These are phyloP conservation scores for Ophiocordyceps robertsii DNA, from an alignment of 2,329 filamentous ascomycete species.

Conservation along the genomic window DNA sequence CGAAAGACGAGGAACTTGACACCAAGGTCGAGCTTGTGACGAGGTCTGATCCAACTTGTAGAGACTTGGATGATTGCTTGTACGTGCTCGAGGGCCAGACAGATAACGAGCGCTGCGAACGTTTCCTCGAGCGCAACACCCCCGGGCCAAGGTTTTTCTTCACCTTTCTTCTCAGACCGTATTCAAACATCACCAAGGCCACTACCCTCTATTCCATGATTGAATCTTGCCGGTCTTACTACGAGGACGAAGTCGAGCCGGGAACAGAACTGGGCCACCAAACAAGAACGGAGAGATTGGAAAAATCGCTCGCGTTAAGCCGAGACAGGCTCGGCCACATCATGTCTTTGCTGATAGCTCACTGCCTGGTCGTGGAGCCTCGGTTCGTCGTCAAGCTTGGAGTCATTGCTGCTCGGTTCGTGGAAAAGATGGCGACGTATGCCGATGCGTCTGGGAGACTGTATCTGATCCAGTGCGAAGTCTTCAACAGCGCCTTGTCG, in stretches of 20 bases:
- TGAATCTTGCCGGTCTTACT: constrained; percentile 9
- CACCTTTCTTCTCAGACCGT: constrained; percentile 15
- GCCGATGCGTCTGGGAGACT: constrained; percentile 6
- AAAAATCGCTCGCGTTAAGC: constrained; percentile 5
- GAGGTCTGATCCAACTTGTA: constrained; percentile 8
- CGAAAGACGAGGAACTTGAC: constrained; percentile 10
- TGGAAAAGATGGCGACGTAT: constrained; percentile 9
- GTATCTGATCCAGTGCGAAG: constrained; percentile 14
- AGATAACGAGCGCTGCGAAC: constrained; percentile 17
- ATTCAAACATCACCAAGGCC: constrained; percentile 10
- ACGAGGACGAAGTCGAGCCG: neutral
- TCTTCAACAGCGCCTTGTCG: constrained; percentile 17
- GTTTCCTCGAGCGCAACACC: constrained; percentile 13
- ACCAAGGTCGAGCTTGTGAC: constrained; percentile 7
- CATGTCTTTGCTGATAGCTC: constrained; percentile 13
- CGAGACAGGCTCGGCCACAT: constrained; percentile 11
- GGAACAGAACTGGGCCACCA: neutral
- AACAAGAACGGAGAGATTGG: neutral
- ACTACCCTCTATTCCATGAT: constrained; percentile 13
- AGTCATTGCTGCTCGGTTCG: constrained; percentile 12
- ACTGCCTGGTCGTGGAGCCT: constrained; percentile 19
- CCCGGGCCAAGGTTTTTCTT: constrained; percentile 16
- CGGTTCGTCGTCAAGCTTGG: constrained; percentile 18
- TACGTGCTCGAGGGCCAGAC: constrained; percentile 15
- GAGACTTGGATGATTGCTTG: constrained; percentile 12